These are phyloP conservation scores for Naganishia vishniacii DNA, from an alignment of 768 basidiomycete species.

Conservation along the genomic window DNA sequence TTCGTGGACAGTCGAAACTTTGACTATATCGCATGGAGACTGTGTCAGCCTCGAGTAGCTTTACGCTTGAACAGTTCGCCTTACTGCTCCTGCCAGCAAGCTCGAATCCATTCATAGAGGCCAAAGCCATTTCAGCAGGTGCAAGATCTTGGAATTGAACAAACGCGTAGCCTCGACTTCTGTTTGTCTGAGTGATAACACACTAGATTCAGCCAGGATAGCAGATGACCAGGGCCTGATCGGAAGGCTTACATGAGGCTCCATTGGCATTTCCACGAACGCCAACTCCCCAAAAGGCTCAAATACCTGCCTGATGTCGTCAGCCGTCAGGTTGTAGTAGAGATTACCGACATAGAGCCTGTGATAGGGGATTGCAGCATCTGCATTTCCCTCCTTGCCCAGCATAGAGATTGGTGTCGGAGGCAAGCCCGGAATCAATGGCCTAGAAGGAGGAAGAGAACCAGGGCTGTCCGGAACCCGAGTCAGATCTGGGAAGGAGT, in stretches of 20 bases:
- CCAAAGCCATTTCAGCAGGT: conserved; percentile 92
- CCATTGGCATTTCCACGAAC: conserved; percentile 95
- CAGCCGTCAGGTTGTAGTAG: conserved; percentile 92
- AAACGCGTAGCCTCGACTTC: conserved; percentile 96
- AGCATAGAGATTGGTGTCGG: conserved; percentile 55
- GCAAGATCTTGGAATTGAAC: conserved; percentile 93
- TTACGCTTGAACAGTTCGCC: conserved; percentile 37
- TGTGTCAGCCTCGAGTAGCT: too few relatives aligned
- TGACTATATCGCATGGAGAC: conserved; percentile 22
- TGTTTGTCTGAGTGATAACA: conserved; percentile 63
- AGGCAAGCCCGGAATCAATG: conserved; percentile 37
- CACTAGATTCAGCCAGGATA: neutral
- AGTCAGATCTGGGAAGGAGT: neutral
- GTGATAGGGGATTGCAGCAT: conserved; percentile 44
- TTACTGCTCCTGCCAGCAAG: conserved; percentile 84
- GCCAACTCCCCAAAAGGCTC: conserved; percentile 97
- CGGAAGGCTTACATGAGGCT: conserved; percentile 56
- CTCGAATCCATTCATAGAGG: conserved; percentile 99
- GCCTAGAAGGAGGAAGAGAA: conserved; percentile 40
- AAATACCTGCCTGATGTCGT: conserved; percentile 98
- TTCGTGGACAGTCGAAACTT: conserved; percentile 84
- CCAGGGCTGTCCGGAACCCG: conserved; percentile 23
- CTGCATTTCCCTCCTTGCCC: conserved; percentile 59
- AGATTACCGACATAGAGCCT: conserved; percentile 95
- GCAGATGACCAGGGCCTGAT: neutral